A percentile compares a stretch with the other conserved stretches of the same genome.
phyloP scores from a whole-genome alignment of 2,329 filamentous ascomycete genomes.

The Colletotrichum limetticola region DNA sequence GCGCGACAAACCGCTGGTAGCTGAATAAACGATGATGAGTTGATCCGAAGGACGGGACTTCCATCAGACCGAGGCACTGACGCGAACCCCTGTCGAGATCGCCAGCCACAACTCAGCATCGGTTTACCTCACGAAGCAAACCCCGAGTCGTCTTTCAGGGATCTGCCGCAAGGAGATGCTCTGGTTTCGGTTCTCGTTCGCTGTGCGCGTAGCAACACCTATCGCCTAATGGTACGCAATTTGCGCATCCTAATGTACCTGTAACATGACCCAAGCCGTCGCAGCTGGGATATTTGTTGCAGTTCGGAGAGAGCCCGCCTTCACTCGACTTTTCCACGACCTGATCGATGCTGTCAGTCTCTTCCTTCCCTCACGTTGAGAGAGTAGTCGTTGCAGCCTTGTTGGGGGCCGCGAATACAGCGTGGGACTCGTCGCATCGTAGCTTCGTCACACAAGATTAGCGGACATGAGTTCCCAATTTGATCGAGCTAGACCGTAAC shows the following conservation, averaged over 20 bases:
- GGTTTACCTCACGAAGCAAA: slow-evolving; percentile 34
- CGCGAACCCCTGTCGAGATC: slow-evolving; percentile 34
- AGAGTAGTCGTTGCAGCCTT: neutral
- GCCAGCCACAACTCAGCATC: slow-evolving; percentile 35
- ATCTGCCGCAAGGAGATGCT: slow-evolving; percentile 22
- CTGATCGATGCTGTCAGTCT: neutral
- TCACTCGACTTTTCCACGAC: neutral
- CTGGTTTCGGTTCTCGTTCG: slow-evolving; percentile 21
- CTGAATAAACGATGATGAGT: slow-evolving; percentile 31
- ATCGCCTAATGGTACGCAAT: slow-evolving; percentile 26
- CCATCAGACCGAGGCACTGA: slow-evolving; percentile 32
- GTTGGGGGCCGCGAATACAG: slow-evolving; percentile 3
- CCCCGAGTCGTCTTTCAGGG: slow-evolving; percentile 29
- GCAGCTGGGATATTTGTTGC: slow-evolving; percentile 21
- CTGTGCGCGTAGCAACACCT: slow-evolving; percentile 1
- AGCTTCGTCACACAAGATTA: slow-evolving; percentile 30
- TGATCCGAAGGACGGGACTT: slow-evolving; percentile 23
- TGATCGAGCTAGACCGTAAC: slow-evolving; percentile 17
- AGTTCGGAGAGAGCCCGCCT: neutral
- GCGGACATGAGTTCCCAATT: slow-evolving; percentile 32
- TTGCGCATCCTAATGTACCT: slow-evolving; percentile 29
- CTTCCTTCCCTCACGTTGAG: neutral
- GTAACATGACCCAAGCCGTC: slow-evolving; percentile 25
- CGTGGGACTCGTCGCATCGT: slow-evolving; percentile 19
- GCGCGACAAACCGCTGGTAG: slow-evolving; percentile 10